phyloP scores from a whole-genome alignment of 352 stramenopile species.

The Pythium pectinolyticum region DNA sequence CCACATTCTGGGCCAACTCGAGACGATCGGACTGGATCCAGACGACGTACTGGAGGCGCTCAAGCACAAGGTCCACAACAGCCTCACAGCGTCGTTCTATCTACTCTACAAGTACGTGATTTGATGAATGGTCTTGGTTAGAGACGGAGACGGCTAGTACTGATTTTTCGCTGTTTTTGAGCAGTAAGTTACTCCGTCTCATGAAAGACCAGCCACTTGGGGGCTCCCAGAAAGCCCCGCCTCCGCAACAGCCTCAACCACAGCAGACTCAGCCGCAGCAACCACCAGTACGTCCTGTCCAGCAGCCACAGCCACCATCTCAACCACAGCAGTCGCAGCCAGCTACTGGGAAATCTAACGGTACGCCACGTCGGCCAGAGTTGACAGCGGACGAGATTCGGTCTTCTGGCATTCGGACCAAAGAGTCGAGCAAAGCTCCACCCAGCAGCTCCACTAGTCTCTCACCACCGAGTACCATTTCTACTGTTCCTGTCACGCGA shows the following conservation, averaged over 20 bases:
- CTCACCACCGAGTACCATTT: neutral
- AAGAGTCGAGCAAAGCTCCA: constrained; percentile 19
- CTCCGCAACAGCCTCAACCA: neutral
- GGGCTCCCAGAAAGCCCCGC: no score
- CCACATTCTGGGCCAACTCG: constrained; percentile 55
- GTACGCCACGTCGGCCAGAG: constrained; percentile 20
- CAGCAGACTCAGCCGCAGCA: neutral
- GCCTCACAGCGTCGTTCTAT: constrained; percentile 73
- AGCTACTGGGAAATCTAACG: constrained; percentile 8
- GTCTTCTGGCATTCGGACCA: constrained; percentile 9
- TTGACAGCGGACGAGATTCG: constrained; percentile 10
- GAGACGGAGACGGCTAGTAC: neutral
- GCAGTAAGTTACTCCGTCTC: constrained; percentile 43
- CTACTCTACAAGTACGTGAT: constrained; percentile 52
- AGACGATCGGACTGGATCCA: constrained; percentile 46
- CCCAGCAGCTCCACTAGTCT: constrained; percentile 7
- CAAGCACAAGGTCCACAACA: constrained; percentile 58
- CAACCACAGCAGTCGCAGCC: neutral
- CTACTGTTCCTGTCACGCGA: neutral
- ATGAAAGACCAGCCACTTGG: constrained; percentile 31
- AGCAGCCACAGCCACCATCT: neutral
- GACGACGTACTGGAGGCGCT: constrained; percentile 44
- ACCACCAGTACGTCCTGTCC: neutral
- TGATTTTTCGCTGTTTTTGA: neutral
- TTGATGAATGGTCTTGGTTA: neutral